Evolutionary conservation across 306 rosid genomes (phyloP).

Genomic region (Acacia confusa): DNA sequence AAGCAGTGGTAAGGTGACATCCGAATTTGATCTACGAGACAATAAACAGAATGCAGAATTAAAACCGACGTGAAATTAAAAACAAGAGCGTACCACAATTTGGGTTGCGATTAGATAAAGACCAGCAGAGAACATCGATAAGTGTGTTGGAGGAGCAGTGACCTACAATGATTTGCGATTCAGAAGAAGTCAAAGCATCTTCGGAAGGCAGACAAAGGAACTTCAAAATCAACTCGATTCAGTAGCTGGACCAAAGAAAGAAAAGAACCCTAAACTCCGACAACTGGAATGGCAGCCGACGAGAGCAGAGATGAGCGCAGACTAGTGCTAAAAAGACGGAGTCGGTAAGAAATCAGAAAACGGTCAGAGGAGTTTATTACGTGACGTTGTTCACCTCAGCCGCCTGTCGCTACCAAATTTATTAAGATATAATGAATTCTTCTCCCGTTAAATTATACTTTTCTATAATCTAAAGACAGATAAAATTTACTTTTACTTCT

Average conservation of each 20-base stretch:
- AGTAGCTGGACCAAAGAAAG: not conserved
- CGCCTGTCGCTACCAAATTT: not conserved
- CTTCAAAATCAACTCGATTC: not conserved
- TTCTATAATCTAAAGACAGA: not conserved
- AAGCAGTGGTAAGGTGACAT: slow-evolving; percentile 29
- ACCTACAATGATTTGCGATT: slow-evolving; percentile 8
- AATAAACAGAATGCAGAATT: not conserved
- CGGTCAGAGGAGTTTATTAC: not conserved
- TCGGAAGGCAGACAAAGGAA: slow-evolving; percentile 6
- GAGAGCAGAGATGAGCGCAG: not conserved
- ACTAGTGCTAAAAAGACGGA: not conserved
- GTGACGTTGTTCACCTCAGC: not conserved
- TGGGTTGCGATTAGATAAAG: not conserved
- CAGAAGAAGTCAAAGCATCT: not conserved
- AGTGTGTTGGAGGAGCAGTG: not conserved
- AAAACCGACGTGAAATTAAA: not conserved
- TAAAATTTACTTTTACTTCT: not conserved
- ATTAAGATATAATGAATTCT: not conserved
- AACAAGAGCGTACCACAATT: not conserved
- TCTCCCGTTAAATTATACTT: not conserved
- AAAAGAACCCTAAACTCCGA: slow-evolving; percentile 7
- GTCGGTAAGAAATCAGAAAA: slow-evolving; percentile 1
- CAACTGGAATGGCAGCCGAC: slow-evolving; percentile 1
- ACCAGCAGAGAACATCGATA: not conserved
- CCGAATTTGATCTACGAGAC: slow-evolving; percentile 13